Percentiles rank a stretch among this genome's conserved stretches.
These are phyloP conservation scores for Protea cynaroides DNA, from an alignment of 164 flowering plant species.

Conservation along the genomic window DNA sequence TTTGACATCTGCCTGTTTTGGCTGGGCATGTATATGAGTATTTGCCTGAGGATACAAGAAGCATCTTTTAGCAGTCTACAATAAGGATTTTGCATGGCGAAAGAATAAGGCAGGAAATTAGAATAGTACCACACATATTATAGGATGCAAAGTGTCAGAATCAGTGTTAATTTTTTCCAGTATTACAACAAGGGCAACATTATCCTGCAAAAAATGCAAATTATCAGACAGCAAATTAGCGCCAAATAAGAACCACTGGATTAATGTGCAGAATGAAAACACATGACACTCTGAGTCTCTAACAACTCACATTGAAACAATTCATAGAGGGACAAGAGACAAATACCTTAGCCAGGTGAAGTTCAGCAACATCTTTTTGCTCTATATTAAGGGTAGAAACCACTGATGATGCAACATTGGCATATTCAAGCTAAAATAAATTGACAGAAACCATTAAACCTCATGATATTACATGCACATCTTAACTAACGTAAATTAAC, in stretches of 20 bases:
- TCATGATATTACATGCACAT: neutral
- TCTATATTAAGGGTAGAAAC: conserved; percentile 12
- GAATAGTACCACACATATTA: conserved; percentile 45
- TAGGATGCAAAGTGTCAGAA: conserved; percentile 13
- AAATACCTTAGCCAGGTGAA: conserved; percentile 32
- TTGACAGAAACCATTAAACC: neutral
- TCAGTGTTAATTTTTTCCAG: conserved; percentile 20
- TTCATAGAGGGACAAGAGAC: neutral
- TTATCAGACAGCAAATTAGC: conserved; percentile 1
- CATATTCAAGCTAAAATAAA: conserved; percentile 31
- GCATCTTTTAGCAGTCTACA: conserved; percentile 3
- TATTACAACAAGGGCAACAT: conserved; percentile 29
- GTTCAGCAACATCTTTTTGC: conserved; percentile 4
- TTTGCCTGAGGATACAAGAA: conserved; percentile 30
- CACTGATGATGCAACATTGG: conserved; percentile 13
- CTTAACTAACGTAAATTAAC: neutral
- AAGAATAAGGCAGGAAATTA: neutral
- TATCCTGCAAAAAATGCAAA: conserved; percentile 25
- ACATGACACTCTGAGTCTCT: no score
- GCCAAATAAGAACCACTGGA: neutral
- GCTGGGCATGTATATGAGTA: conserved; percentile 30
- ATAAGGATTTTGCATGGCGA: conserved; percentile 1
- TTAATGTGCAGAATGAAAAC: neutral
- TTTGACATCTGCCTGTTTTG: conserved; percentile 24
- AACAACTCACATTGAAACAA: neutral